Evolutionary conservation across 2,329 filamentous ascomycete species (phyloP).

Genomic region (Venturia aucupariae): DNA sequence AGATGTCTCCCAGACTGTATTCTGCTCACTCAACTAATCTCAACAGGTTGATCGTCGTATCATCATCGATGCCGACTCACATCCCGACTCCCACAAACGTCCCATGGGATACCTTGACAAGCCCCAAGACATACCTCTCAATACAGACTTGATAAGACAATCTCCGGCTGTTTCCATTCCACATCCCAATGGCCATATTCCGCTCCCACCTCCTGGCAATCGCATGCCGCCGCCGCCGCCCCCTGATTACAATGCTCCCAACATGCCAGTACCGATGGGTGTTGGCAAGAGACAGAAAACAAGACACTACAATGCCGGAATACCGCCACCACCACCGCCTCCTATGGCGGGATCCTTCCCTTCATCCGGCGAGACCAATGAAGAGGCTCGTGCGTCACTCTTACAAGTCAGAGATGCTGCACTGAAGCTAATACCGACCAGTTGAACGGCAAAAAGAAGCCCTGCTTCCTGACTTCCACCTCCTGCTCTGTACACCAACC

Average conservation of each 20-base stretch:
- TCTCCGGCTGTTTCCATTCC: not conserved
- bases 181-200: not conserved
- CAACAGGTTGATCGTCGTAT: conserved; percentile 15
- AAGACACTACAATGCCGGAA: not conserved
- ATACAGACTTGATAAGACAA: not conserved
- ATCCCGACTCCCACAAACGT: not conserved
- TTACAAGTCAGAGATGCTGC: not conserved
- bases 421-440: not conserved
- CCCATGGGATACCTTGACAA: not conserved
- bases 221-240: not conserved
- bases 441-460: not conserved
- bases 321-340: not conserved
- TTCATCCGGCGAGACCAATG: not conserved
- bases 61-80: conserved; percentile 10
- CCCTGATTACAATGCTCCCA: not conserved
- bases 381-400: not conserved
- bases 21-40: conserved; percentile 6
- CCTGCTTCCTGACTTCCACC: conserved; percentile 34
- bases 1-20: conserved; percentile 10
- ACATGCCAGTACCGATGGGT: not conserved
- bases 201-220: not conserved
- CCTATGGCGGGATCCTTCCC: not conserved
- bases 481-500: conserved; percentile 73
- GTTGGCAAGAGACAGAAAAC: not conserved
- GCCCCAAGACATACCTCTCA: not conserved